Evolutionary conservation across 1,284 basidiomycete species (phyloP).

Genomic region (Irpex rosettiformis): DNA sequence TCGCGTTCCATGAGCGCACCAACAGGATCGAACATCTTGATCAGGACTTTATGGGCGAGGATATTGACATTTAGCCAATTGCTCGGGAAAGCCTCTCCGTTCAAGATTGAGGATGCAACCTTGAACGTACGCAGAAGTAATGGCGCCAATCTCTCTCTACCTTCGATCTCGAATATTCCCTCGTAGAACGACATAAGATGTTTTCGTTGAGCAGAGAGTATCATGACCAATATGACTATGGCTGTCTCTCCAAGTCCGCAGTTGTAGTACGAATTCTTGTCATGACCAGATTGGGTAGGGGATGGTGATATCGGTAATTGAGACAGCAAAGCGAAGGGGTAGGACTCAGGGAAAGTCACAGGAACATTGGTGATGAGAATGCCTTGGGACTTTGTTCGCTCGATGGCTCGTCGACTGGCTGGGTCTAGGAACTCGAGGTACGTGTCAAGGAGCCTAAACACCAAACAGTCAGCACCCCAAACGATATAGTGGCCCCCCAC

Average conservation of each 20-base stretch:
- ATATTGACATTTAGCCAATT: constrained; percentile 94
- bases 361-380: constrained; percentile 66
- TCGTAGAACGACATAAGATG: constrained; percentile 81
- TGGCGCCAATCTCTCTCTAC: constrained; percentile 69
- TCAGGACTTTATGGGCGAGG: constrained; percentile 82
- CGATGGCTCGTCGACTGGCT: constrained; percentile 65
- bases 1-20: constrained; percentile 74
- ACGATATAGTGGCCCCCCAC: constrained; percentile 25
- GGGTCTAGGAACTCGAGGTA: constrained; percentile 81
- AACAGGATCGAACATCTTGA: constrained; percentile 87
- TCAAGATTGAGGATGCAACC: constrained; percentile 79
- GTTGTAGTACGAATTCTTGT: constrained; percentile 59
- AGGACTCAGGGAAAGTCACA: constrained; percentile 89
- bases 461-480: constrained; percentile 6
- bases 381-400: constrained; percentile 60
- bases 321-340: constrained; percentile 86
- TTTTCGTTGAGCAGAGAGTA: constrained; percentile 76
- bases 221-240: constrained; percentile 80
- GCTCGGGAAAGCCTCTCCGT: constrained; percentile 86
- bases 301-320: constrained; percentile 55
- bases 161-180: constrained; percentile 81
- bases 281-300: constrained; percentile 41
- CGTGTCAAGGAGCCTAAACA: constrained; percentile 72
- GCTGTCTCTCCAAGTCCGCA: constrained; percentile 85
- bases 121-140: constrained; percentile 81